phyloP scores from a whole-genome alignment of 106 monocot species.

The Dactylorhiza incarnata region DNA sequence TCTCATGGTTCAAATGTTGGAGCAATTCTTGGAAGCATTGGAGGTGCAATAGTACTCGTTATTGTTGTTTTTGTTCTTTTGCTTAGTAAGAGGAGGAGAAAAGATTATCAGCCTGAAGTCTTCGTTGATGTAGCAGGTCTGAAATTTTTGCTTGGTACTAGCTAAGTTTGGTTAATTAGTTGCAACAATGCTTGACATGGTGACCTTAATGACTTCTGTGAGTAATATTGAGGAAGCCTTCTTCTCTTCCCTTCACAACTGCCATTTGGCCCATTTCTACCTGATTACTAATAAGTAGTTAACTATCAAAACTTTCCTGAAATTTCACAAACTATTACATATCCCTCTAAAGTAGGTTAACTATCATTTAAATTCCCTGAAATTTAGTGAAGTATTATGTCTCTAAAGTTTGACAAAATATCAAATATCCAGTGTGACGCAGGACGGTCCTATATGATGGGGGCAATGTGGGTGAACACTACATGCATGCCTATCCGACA shows the following conservation, averaged over 20 bases:
- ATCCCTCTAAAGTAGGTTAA: too few species aligned
- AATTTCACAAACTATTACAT: too few species aligned
- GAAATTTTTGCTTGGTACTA: neutral
- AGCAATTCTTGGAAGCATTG: conserved; percentile 41
- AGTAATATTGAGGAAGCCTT: neutral
- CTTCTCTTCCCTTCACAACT: neutral
- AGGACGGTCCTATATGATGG: too few species aligned
- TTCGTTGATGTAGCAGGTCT: conserved; percentile 79
- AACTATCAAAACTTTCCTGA: too few species aligned
- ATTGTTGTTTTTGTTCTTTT: conserved; percentile 23
- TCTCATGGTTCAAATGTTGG: conserved; percentile 38
- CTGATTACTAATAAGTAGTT: too few species aligned
- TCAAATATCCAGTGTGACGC: too few species aligned
- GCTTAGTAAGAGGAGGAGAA: conserved; percentile 36
- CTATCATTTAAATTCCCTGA: too few species aligned
- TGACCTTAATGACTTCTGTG: neutral
- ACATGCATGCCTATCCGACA: too few species aligned
- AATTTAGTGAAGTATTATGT: too few species aligned
- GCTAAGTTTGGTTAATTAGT: neutral
- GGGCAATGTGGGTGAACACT: too few species aligned
- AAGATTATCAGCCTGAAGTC: conserved; percentile 27
- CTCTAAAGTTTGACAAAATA: too few species aligned
- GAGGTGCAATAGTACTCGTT: conserved; percentile 30
- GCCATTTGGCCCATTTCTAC: neutral
- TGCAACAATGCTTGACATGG: neutral